Base-by-base conservation (phyloP, 1,284 basidiomycete species). In the Schizophyllum amplum region DNA sequence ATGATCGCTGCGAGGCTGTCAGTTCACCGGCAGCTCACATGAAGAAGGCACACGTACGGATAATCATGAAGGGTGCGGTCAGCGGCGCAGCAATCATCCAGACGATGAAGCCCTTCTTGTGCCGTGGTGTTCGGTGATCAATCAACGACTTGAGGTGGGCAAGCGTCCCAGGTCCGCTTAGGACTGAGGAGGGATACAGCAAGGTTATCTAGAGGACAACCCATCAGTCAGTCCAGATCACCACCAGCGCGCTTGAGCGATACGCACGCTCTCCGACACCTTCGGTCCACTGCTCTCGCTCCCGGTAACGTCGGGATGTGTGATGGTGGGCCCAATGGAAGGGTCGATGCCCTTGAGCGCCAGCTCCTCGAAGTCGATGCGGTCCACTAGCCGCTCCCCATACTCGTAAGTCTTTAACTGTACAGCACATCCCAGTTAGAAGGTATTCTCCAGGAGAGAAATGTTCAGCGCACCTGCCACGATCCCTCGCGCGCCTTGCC, bases 321-420 rank as follows among this genome's bases (percentile, higher is more conserved):
- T 59, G 5, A 76, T 55, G 0, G 68, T 63, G n/a, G 85, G 86
- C 0, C 82, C 84, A 48, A 87, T 64, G 4, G 84, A 81, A 20
- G 86, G 82, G 53, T 90, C 84, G 49, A 90, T 71, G 27, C 78
- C 76, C 66, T 86, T 86, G 61, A 90, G 72, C 15, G 82, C 82
- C 50, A 86, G 75, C 66, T 90, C 87, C 67, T 90, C 88, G 62
- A 89, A 90, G 54, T 89, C 88, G 58, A 90, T 74, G 22, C 79
- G 75, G 67, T 90, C 84, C 24, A 85, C 72, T 1, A 88, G 65
- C 9, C 80, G 79, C 71, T 89, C 84, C 26, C 87, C 88, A 48
- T 76, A 72, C 59, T 78, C 70, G 65, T 82, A 87, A 9, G 80
- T 71, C 66, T 75, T 81, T 25, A 81, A 68, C 86, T 88, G 60